Evolutionary conservation across 768 basidiomycete species (phyloP).

Genomic region (Megacollybia marginata): DNA sequence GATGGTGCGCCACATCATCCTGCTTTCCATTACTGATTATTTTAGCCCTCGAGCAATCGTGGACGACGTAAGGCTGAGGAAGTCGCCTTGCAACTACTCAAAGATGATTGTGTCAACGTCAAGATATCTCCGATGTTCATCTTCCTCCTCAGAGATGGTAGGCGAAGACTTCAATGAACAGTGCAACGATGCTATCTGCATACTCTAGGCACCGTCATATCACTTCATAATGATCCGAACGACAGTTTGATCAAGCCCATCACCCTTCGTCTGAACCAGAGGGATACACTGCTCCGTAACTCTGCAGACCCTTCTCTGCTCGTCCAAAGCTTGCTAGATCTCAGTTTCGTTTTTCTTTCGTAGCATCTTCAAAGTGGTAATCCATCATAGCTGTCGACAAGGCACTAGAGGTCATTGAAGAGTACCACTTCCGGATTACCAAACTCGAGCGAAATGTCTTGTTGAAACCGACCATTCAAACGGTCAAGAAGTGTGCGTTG

Average conservation of each 20-base stretch:
- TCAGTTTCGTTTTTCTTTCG: constrained; percentile 17
- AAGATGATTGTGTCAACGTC: constrained; percentile 42
- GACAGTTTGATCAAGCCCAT: constrained; percentile 25
- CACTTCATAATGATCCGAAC: constrained; percentile 42
- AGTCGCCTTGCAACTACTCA: constrained; percentile 9
- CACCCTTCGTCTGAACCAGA: constrained; percentile 29
- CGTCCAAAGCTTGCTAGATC: constrained; percentile 40
- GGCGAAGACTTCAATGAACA: too few species aligned
- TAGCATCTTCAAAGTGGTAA: background rate
- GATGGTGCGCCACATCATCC: background rate
- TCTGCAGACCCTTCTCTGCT: constrained; percentile 38
- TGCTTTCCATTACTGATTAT: background rate
- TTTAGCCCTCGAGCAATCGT: background rate
- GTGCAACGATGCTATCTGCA: too few species aligned
- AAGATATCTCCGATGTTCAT: constrained; percentile 57
- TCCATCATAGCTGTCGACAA: constrained; percentile 44
- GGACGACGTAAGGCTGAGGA: background rate
- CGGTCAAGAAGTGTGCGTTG: constrained; percentile 43
- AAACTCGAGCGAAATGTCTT: constrained; percentile 56
- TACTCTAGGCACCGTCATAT: constrained; percentile 43
- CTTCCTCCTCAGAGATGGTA: constrained; percentile 54
- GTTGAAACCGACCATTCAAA: constrained; percentile 51
- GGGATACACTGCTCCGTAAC: constrained; percentile 33
- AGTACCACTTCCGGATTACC: constrained; percentile 56
- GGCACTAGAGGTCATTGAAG: constrained; percentile 60